phyloP scores from a whole-genome alignment of 2,329 filamentous ascomycete species.

The Elsinoe ampelina region DNA sequence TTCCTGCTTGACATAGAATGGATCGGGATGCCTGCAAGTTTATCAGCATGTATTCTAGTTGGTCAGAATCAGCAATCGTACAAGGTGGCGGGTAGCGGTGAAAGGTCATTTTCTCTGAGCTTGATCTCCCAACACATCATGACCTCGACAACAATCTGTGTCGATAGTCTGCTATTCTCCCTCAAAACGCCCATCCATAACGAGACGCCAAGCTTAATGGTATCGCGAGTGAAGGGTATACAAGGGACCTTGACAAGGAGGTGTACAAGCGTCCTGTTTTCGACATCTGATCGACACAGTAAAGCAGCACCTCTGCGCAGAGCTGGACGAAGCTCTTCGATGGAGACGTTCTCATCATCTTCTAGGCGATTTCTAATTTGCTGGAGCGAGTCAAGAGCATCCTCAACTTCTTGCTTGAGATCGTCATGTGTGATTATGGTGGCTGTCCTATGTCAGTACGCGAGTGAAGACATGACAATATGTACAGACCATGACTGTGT shows the following conservation, averaged over 20 bases:
- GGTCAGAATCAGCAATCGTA: not conserved
- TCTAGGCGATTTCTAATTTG: constrained; percentile 64
- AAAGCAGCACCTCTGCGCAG: constrained; percentile 77
- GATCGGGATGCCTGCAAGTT: constrained; percentile 56
- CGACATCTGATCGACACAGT: constrained; percentile 66
- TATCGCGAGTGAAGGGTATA: constrained; percentile 83
- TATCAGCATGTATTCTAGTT: constrained; percentile 1
- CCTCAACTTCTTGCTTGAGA: constrained; percentile 26
- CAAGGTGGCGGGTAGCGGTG: not conserved
- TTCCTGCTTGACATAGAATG: constrained; percentile 84
- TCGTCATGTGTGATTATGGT: constrained; percentile 10
- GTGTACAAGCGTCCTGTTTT: constrained; percentile 71
- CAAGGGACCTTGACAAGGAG: constrained; percentile 91
- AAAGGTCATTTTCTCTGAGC: constrained; percentile 34
- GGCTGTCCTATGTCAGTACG: not conserved
- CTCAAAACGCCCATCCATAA: constrained; percentile 96
- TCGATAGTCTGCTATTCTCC: constrained; percentile 81
- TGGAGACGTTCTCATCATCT: constrained; percentile 58
- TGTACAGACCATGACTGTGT: not conserved
- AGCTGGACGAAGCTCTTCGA: constrained; percentile 69
- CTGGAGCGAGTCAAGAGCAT: constrained; percentile 52
- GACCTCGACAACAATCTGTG: constrained; percentile 76
- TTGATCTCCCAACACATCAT: constrained; percentile 85
- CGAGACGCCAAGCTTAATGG: constrained; percentile 89
- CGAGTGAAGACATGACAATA: not conserved